A percentile compares a stretch with the other conserved stretches of the same genome.
phyloP scores from a whole-genome alignment of 2,329 filamentous ascomycete species.

The Drechslerella dactyloides region DNA sequence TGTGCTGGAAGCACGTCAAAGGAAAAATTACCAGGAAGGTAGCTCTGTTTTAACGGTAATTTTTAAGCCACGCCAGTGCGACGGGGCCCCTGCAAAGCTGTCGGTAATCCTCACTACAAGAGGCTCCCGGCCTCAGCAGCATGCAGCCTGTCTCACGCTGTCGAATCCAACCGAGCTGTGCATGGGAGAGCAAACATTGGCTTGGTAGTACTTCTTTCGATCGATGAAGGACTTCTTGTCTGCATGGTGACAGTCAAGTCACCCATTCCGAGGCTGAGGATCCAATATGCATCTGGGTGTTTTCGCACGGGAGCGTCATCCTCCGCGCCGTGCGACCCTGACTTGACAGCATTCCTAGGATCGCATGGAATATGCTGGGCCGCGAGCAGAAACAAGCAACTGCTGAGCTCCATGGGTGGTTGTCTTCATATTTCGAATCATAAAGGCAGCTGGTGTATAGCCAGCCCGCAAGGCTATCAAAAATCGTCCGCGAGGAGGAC shows the following conservation, averaged over 20 bases:
- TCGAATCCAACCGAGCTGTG: conserved; percentile 26
- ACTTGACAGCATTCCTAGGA: conserved; percentile 22
- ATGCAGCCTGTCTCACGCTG: conserved; percentile 44
- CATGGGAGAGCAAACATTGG: conserved; percentile 37
- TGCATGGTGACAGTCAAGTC: neutral
- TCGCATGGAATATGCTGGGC: conserved; percentile 14
- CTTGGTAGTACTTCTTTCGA: conserved; percentile 9
- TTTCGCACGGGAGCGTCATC: neutral
- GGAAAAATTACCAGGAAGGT: conserved; percentile 47
- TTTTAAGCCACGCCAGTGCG: conserved; percentile 47
- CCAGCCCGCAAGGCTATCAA: conserved; percentile 22
- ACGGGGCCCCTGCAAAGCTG: conserved; percentile 30
- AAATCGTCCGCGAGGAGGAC: conserved; percentile 3
- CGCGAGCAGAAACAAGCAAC: conserved; percentile 36
- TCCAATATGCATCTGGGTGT: conserved; percentile 4
- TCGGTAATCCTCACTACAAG: conserved; percentile 46
- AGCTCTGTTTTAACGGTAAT: conserved; percentile 48
- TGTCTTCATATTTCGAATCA: too few relatives aligned
- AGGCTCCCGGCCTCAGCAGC: conserved; percentile 38
- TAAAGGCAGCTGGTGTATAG: conserved; percentile 35
- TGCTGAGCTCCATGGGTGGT: conserved; percentile 39
- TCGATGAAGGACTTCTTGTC: conserved; percentile 32
- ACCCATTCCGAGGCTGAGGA: conserved; percentile 32
- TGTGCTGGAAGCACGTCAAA: conserved; percentile 50
- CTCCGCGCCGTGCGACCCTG: neutral